Evolutionary conservation across 768 basidiomycete species (phyloP).

Genomic region (Leucocoprinus birnbaumii): DNA sequence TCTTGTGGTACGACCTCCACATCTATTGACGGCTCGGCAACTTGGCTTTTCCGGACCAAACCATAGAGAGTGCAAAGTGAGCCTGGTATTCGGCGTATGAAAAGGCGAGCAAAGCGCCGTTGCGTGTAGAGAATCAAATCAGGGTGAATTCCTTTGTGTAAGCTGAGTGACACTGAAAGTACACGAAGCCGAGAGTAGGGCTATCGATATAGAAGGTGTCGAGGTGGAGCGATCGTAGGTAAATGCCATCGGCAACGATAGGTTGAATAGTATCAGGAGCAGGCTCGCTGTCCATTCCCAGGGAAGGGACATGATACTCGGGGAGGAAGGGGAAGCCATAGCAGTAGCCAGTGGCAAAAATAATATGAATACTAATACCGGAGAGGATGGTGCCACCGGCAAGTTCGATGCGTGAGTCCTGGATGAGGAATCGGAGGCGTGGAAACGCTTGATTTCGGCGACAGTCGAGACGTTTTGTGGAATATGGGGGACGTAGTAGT

Average conservation of each 20-base stretch:
- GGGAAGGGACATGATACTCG: conserved; percentile 30
- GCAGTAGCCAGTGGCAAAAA: conserved; percentile 39
- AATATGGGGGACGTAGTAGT: conserved; percentile 19
- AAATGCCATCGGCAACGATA: conserved; percentile 37
- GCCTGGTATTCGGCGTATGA: conserved; percentile 34
- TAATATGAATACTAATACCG: conserved; percentile 32
- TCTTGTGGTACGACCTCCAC: conserved; percentile 29
- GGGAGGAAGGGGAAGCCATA: conserved; percentile 43
- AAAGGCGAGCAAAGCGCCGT: conserved; percentile 20
- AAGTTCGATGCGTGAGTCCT: conserved; percentile 29
- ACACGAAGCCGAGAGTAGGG: conserved; percentile 38
- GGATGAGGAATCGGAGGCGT: conserved; percentile 19
- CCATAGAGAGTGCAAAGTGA: conserved; percentile 33
- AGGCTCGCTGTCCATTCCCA: conserved; percentile 20
- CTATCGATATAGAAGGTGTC: conserved; percentile 43
- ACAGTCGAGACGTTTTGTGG: conserved; percentile 34
- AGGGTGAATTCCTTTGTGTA: background rate
- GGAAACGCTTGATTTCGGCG: conserved; percentile 37
- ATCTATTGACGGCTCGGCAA: conserved; percentile 28
- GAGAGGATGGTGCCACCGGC: conserved; percentile 34
- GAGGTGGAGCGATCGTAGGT: conserved; percentile 36
- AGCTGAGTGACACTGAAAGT: conserved; percentile 20
- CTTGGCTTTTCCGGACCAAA: conserved; percentile 33
- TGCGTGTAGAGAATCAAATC: background rate
- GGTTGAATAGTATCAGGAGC: conserved; percentile 22